Evolutionary conservation across 2,329 filamentous ascomycete genomes (phyloP), one percentile per base, ranked within the genome.

Genomic region (Verticillium alfalfae): DNA sequence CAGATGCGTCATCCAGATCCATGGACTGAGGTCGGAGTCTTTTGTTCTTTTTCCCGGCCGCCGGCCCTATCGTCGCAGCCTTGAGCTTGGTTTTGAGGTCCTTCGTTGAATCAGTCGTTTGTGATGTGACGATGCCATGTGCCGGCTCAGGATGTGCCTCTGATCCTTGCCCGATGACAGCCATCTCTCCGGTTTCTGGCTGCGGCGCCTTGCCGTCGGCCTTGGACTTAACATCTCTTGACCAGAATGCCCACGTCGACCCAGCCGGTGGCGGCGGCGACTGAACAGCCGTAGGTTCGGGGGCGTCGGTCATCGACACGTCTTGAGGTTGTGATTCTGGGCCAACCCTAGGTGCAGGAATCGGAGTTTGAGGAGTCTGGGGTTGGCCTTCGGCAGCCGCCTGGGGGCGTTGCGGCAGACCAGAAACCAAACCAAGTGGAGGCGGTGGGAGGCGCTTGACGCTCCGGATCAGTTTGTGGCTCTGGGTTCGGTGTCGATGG

Each of bases 161-260:
- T 54, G 86, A 83, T 57, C 81, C 72, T 71, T 87, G 78, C 38
- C 84, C 78, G 64, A 84, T 79, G 58, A 88, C 79, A 4, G 86
- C 86, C 56, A 88, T 75, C 68, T 82, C 78, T 31, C 79, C 86
- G 66, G 72, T 70, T 68, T 80, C 84, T 39, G 70, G 76, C 2
- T 64, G 61, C 2, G 70, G 38, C 12, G 69, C 60, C 57, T 75
- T 76, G 0, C 68, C 70, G 3, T 68, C 68, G 10, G 72, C 66
- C 49, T 74, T 77, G 8, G 76, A 71, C 1, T 73, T 67, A 1
- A 79, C 73, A 66, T 88, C 86, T 56, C 82, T 84, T 15, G 88
- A 92, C 90, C 90, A 94, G 66, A 94, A 93, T 0, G 88, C 90
- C 91, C 91, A 94, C 0, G 88, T 90, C 0, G 90, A 89, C 13